Percentiles rank a stretch among this genome's conserved stretches.
Evolutionary conservation across 805 yeast genomes (phyloP).

Genomic region (Priceomyces haplophilus): DNA sequence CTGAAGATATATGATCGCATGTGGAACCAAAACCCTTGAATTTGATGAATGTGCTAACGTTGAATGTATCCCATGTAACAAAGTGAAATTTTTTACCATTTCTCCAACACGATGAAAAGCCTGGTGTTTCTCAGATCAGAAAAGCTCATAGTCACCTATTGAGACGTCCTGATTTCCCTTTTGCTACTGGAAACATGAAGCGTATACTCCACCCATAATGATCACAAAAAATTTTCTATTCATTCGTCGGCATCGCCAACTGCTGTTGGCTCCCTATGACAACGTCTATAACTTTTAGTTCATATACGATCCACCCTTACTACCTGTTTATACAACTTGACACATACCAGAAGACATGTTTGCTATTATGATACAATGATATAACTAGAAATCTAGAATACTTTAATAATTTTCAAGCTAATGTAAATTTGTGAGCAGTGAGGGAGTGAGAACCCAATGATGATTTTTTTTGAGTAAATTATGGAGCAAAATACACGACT

Average conservation of each 20-base stretch:
- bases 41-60: too few relatives aligned
- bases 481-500: neutral
- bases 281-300: neutral
- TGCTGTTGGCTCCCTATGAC: neutral
- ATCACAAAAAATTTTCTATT: neutral
- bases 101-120: neutral
- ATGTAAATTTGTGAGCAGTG: neutral
- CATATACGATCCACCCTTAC: neutral
- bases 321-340: neutral
- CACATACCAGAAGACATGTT: conserved; percentile 38
- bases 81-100: neutral
- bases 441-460: neutral
- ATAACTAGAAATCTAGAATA: neutral
- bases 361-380: conserved; percentile 12
- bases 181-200: neutral
- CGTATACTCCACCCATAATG: neutral
- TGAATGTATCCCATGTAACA: too few relatives aligned
- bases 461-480: neutral
- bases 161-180: too few relatives aligned
- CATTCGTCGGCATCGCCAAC: neutral
- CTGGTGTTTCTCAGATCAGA: neutral
- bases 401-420: conserved; percentile 1
- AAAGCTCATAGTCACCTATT: too few relatives aligned
- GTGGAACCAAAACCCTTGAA: too few relatives aligned
- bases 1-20: neutral